Evolutionary conservation across 2,329 filamentous ascomycete species (phyloP), one percentile per base, ranked within the genome.

Genomic region (Emmonsia crescens): DNA sequence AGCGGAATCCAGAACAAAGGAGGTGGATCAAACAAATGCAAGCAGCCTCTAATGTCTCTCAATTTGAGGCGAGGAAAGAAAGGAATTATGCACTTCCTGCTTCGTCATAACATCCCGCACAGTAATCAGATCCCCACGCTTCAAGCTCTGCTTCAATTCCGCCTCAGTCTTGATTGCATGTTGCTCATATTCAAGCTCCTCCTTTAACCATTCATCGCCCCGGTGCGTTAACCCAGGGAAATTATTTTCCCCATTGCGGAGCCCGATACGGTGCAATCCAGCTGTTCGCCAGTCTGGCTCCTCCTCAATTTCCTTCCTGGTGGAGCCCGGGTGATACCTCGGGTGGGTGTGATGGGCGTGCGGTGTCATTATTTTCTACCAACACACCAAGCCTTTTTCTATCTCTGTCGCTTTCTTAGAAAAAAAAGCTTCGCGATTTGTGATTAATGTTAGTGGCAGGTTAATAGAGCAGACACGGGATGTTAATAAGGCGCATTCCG

Each of bases 201-300:
- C 63, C 44, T 66, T 68, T 12, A 65, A 67, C 38, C 69, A 68
- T 46, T 70, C 68, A 44, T 70, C 67, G 5, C 69, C 70, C 46
- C 70, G 64, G 52, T 76, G 72, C 14, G 75, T 77, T 8, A 77
- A 64, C 5, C 77, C 78, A 4, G 76, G 72, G 3, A 71, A 60
- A 5, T 76, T 72, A 54, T 74, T 70, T 44, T 74, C 66, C 1
- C 66, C 62, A 59, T 78, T 75, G 48, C 68, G 71, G 66, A 71
- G 76, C 1, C 78, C 77, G 46, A 78, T 68, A 5, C 73, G 73
- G 60, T 79, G 75, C 19, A 72, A 67, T 63, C 76, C 75, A 0
- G 69, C 69, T 0, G 64, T 63, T 16, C 64, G 65, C 78, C 78
- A 80, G 52, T 78, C 69, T 1, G 77, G 77, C 65, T 80, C 78